Conservation (phyloP, 352 stramenopile species). For the Peronospora belbahrii region DNA sequence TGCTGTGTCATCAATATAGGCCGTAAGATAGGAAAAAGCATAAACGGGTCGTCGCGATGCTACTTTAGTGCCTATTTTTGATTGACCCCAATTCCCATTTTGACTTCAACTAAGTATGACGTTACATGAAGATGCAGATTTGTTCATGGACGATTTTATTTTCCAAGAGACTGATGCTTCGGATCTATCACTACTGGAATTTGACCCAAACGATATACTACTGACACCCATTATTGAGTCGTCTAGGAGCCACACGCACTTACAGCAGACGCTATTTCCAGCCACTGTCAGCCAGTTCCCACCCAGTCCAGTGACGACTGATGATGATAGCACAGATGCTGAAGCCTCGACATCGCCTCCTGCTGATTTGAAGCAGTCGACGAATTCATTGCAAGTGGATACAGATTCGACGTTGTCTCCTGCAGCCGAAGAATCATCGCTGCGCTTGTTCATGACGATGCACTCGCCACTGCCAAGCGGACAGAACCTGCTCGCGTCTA, state of each 20-base stretch:
- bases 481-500: constrained; percentile 9
- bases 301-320: constrained; percentile 30
- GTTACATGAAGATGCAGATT: not conserved
- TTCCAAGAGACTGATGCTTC: constrained; percentile 33
- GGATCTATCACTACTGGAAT: constrained; percentile 35
- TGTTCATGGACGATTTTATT: constrained; percentile 50
- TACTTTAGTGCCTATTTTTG: too few species aligned
- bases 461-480: constrained; percentile 18
- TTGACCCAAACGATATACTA: constrained; percentile 23
- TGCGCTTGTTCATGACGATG: constrained; percentile 5
- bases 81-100: too few species aligned
- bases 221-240: constrained; percentile 18
- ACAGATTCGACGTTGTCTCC: constrained; percentile 16
- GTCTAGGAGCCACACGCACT: constrained; percentile 4
- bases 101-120: not conserved
- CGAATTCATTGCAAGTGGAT: not conserved
- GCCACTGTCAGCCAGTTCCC: constrained; percentile 4
- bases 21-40: too few species aligned
- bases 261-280: constrained; percentile 13
- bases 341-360: constrained; percentile 44
- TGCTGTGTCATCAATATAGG: too few species aligned
- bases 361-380: constrained; percentile 9
- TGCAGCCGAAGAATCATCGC: constrained; percentile 6
- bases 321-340: constrained; percentile 41
- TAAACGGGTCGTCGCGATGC: too few species aligned